phyloP scores from a whole-genome alignment of 306 rosid genomes.

The Elaeagnus macrophylla region DNA sequence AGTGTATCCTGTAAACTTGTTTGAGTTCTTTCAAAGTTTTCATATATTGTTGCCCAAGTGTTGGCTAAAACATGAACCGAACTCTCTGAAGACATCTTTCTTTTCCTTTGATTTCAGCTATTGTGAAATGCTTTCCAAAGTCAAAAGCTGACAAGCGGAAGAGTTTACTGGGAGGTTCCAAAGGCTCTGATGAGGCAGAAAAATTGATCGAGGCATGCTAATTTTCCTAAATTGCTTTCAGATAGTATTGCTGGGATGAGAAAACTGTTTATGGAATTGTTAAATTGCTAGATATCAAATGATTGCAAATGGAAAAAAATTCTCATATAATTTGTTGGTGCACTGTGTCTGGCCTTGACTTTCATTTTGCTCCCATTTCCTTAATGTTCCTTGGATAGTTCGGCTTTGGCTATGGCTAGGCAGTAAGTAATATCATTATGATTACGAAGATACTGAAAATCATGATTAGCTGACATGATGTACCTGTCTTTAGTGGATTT shows the following conservation, averaged over 20 bases:
- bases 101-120: constrained; percentile 48
- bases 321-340: too few species aligned
- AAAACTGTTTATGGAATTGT: not conserved
- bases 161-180: constrained; percentile 58
- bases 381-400: not conserved
- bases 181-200: constrained; percentile 45
- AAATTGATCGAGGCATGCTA: constrained; percentile 43
- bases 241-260: not conserved
- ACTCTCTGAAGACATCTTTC: constrained; percentile 13
- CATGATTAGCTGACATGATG: not conserved
- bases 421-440: not conserved
- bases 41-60: constrained; percentile 1
- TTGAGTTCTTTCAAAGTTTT: not conserved
- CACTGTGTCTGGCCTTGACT: not conserved
- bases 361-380: not conserved
- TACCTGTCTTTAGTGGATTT: too few species aligned
- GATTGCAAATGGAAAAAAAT: too few species aligned
- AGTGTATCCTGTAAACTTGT: not conserved
- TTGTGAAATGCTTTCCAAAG: constrained; percentile 70
- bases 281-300: too few species aligned
- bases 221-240: constrained; percentile 4
- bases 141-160: constrained; percentile 54
- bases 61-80: constrained; percentile 4
- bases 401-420: not conserved
- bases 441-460: not conserved